Base-by-base conservation (phyloP, 768 basidiomycete genomes). In the Trichaptum fuscoviolaceum region DNA sequence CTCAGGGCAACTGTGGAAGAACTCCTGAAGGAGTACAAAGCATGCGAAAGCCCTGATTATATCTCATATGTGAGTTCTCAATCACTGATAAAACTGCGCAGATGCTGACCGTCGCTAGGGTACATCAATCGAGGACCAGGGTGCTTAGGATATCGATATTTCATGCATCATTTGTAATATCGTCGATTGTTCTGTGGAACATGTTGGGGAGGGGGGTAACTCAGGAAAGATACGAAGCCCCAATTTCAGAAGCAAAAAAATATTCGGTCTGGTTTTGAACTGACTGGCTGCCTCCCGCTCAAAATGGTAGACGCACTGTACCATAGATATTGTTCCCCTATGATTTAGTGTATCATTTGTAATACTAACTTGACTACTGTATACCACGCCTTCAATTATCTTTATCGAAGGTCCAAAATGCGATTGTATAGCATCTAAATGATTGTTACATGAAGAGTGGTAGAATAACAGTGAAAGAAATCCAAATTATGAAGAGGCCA, bases 11-110 rank as follows among this genome's bases (percentile, higher is more conserved):
- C 91, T 23, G 93, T 91, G 34, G 90, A 93, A 64, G 93, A 95
- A 71, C 77, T 97, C 20, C 78, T 95, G 71, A 93, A 95, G 69
- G 96, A 98, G 75, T 99, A 98, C 79, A 91, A 92, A 72, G 96
- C 96, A 63, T 96, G 95, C 76, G 96, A 99, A 79, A 95, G 90
- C 73, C 84, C 93, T 10, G 93, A 96, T 73, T 99, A 99, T 77
- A 94, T 98, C 70, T 86, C 90, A 71, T 93, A 93, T 74, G 91
- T 90, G 67, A 66, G 89, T 83, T 57, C 1, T 25, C 57, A 58
- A 25, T 4, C 3, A 23, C 59, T 61, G 15, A 12, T 6, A 12
- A 17, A 34, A 61, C 6, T 25, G 15, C 30, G 24, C 24, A 3
- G 8, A 25, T 24, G 15, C 23, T 61, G 10, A 61, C 3, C 24